Evolutionary conservation across 257 asterid species (phyloP).

Genomic region (Leptodermis oblonga): DNA sequence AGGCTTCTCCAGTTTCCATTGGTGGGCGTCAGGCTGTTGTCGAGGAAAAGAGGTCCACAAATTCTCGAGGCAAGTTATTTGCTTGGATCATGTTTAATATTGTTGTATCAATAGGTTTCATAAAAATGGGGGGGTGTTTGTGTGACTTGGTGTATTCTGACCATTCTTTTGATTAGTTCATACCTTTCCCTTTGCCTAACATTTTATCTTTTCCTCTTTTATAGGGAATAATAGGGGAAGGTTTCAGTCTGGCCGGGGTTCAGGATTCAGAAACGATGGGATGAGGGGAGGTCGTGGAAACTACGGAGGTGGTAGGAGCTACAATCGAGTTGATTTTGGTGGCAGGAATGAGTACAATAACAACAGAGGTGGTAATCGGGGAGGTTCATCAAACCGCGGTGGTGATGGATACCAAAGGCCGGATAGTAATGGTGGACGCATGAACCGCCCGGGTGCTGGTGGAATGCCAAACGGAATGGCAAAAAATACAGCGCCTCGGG

Average conservation of each 20-base stretch:
- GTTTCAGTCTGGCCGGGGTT: slow-evolving; percentile 58
- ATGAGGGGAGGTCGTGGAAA: slow-evolving; percentile 78
- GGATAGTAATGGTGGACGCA: slow-evolving; percentile 48
- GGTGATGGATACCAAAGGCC: slow-evolving; percentile 64
- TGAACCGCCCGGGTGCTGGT: slow-evolving; percentile 32
- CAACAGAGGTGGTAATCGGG: slow-evolving; percentile 58
- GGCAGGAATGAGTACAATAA: slow-evolving; percentile 58
- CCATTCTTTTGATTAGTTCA: not conserved
- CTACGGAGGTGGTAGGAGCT: slow-evolving; percentile 64
- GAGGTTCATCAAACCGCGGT: slow-evolving; percentile 48
- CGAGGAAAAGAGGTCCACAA: slow-evolving; percentile 92
- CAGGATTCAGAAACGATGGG: slow-evolving; percentile 83
- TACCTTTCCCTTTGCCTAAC: not conserved
- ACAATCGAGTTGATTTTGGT: slow-evolving; percentile 52
- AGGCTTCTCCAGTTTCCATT: slow-evolving; percentile 79
- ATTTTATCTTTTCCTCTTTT: not conserved
- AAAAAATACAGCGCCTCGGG: slow-evolving; percentile 44
- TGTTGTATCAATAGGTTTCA: too few species aligned
- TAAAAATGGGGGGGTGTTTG: not conserved
- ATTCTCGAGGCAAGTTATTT: slow-evolving; percentile 66
- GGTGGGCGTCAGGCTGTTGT: slow-evolving; percentile 63
- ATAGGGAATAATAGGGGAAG: slow-evolving; percentile 61
- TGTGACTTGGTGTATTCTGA: not conserved
- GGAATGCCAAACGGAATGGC: slow-evolving; percentile 51
- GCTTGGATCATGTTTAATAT: not conserved